Evolutionary conservation across 1,284 basidiomycete genomes (phyloP), one percentile per base, ranked within the genome.

Genomic region (Heliocybe sulcata): DNA sequence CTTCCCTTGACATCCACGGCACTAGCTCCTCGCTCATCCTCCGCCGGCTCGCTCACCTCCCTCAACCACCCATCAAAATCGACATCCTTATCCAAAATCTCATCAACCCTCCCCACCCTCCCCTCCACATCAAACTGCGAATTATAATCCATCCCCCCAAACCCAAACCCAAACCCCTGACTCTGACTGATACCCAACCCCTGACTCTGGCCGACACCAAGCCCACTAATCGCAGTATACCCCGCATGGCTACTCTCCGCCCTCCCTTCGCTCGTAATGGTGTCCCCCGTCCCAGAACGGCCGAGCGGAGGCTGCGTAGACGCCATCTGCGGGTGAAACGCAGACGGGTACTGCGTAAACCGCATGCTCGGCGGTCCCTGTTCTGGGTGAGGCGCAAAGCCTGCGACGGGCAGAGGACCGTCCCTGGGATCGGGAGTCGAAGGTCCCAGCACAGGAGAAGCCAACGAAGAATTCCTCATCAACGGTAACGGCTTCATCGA

Each of bases 111-210:
- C 42, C 71, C 70, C 35, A 76, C 66, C 52, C 70, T 67, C 14
- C 66, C 69, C 58, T 77, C 76, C 2, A 77, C 67, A 57, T 79
- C 74, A 55, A 75, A 74, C 59, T 77, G 77, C n/a, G 76, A 77
- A 54, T 70, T 74, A 57, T 71, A 77, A 0, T 68, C 70, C 64
- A 70, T 64, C 35, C 64, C 68, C 54, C 69, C 61, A 29, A 65
- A 25, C 20, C 65, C 67, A 57, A 62, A 58, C 45, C 23, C 22
- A 35, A 52, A 48, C 25, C 53, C 55, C 42, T 58, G 59, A 19
- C 56, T 59, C 52, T 58, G 35, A n/a, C 53, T 49, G 38, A n/a
- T n/a, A n/a, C 23, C 22, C 33, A 52, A 48, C 25, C 53, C 55
- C 42, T 58, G 59, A 19, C 56, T 59, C 52, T 58, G 35, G 14